Evolutionary conservation across 495 filamentous ascomycete genomes (phyloP).

Genomic region (Penicillium egyptiacum): DNA sequence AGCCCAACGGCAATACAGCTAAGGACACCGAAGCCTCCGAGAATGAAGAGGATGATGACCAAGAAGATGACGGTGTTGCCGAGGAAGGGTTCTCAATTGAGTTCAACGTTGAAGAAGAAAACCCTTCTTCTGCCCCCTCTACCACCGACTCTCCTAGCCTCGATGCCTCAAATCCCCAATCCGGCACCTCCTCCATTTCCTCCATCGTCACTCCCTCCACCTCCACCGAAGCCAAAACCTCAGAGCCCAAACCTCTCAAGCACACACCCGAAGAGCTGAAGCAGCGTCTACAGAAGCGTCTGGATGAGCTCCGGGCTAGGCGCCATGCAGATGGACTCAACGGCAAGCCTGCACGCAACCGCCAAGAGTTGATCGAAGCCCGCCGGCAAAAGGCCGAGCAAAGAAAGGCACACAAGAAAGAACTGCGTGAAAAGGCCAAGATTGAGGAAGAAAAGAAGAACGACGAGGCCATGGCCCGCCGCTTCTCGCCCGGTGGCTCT

Average conservation of each 20-base stretch:
- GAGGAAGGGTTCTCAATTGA: slow-evolving; percentile 50
- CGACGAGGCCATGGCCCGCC: slow-evolving; percentile 64
- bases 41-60: slow-evolving; percentile 31
- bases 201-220: slow-evolving; percentile 60
- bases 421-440: slow-evolving; percentile 68
- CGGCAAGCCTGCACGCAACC: slow-evolving; percentile 73
- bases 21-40: slow-evolving; percentile 24
- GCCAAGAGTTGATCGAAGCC: slow-evolving; percentile 87
- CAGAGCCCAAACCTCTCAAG: slow-evolving; percentile 44
- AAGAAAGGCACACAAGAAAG: slow-evolving; percentile 84
- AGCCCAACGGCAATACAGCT: slow-evolving; percentile 35
- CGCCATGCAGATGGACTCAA: slow-evolving; percentile 81
- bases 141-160: slow-evolving; percentile 62
- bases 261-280: slow-evolving; percentile 67
- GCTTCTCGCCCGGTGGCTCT: slow-evolving; percentile 51
- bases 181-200: slow-evolving; percentile 70
- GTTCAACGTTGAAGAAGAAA: slow-evolving; percentile 41
- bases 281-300: slow-evolving; percentile 72
- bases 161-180: slow-evolving; percentile 58
- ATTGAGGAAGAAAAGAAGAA: slow-evolving; percentile 69
- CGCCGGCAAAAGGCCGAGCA: slow-evolving; percentile 82
- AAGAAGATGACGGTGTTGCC: slow-evolving; percentile 37
- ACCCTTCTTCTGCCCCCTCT: slow-evolving; percentile 51
- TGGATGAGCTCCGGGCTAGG: slow-evolving; percentile 75
- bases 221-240: slow-evolving; percentile 34